Evolutionary conservation across 768 basidiomycete species (phyloP).

Genomic region (Cubamyces sp.): DNA sequence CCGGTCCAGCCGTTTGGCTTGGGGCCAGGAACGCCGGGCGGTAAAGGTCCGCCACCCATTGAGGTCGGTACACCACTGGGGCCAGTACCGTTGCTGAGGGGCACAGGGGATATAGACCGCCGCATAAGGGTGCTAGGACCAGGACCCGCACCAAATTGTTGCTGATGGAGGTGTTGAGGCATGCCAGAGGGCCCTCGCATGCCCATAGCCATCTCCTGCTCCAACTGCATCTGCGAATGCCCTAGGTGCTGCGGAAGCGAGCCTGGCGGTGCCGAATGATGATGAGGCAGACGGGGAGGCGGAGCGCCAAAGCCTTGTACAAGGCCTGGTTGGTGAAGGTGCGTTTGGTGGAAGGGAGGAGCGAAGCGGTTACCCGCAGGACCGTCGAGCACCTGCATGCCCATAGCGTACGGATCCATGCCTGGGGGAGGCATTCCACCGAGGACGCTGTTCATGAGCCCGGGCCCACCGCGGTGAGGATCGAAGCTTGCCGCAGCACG

Average conservation of each 20-base stretch:
- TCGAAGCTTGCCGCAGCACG: conserved; percentile 23
- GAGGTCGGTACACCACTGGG: conserved; percentile 12
- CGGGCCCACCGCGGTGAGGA: conserved; percentile 19
- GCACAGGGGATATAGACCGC: conserved; percentile 36
- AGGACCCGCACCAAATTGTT: conserved; percentile 17
- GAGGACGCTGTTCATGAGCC: conserved; percentile 17
- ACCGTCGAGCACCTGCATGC: conserved; percentile 27
- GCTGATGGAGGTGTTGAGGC: conserved; percentile 17
- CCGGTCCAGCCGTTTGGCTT: conserved; percentile 29
- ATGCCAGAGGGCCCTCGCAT: conserved; percentile 28
- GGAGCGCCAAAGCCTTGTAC: conserved; percentile 25
- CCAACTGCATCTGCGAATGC: conserved; percentile 29
- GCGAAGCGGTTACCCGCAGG: conserved; percentile 24
- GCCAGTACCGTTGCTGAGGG: conserved; percentile 23
- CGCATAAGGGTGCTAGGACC: conserved; percentile 27
- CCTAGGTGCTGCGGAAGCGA: conserved; percentile 24
- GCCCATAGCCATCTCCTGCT: conserved; percentile 28
- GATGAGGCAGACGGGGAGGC: conserved; percentile 28
- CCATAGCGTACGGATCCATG: conserved; percentile 28
- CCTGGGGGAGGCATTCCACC: conserved; percentile 23
- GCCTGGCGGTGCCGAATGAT: conserved; percentile 32
- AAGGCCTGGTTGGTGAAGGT: conserved; percentile 18
- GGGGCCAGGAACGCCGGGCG: conserved; percentile 20
- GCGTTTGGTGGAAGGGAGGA: conserved; percentile 22
- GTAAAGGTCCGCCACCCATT: conserved; percentile 20